These are phyloP conservation scores for Coemansia sp. DNA, from an alignment of 192 early-diverging fungal species.

Conservation along the genomic window DNA sequence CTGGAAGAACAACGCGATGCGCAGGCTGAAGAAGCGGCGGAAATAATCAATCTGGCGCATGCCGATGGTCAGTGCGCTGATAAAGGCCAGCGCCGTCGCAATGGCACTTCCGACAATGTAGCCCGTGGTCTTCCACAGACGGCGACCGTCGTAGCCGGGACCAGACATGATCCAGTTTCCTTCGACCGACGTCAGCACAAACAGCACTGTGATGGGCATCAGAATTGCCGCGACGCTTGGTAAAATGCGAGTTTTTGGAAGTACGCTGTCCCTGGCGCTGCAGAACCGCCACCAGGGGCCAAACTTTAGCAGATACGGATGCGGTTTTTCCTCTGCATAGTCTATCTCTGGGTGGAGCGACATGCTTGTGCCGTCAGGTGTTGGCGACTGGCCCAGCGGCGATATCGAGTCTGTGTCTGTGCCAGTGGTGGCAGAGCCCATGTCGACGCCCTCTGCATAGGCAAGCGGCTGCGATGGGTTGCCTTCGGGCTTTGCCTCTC, in stretches of 20 bases:
- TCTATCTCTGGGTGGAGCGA: not conserved
- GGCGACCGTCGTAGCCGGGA: conserved; percentile 28
- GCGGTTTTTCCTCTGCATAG: conserved; percentile 19
- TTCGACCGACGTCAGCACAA: conserved; percentile 53
- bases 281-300: conserved; percentile 44
- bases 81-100: conserved; percentile 46
- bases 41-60: conserved; percentile 28
- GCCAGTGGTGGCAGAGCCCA: not conserved
- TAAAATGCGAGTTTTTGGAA: conserved; percentile 40
- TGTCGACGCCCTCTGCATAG: not conserved
- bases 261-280: conserved; percentile 29
- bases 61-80: conserved; percentile 41
- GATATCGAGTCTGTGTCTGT: not conserved
- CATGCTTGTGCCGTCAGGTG: not conserved
- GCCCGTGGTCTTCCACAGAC: conserved; percentile 37
- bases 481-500: not conserved
- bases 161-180: conserved; percentile 47
- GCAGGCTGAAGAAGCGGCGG: conserved; percentile 31
- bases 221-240: conserved; percentile 42
- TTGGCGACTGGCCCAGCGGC: not conserved
- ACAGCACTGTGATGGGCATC: conserved; percentile 44
- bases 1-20: conserved; percentile 25
- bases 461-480: not conserved
- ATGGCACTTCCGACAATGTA: conserved; percentile 51
- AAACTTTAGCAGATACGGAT: conserved; percentile 21